These are phyloP conservation scores for Protomyces macrosporus DNA, from an alignment of 1,139 yeast genomes.

Conservation along the genomic window DNA sequence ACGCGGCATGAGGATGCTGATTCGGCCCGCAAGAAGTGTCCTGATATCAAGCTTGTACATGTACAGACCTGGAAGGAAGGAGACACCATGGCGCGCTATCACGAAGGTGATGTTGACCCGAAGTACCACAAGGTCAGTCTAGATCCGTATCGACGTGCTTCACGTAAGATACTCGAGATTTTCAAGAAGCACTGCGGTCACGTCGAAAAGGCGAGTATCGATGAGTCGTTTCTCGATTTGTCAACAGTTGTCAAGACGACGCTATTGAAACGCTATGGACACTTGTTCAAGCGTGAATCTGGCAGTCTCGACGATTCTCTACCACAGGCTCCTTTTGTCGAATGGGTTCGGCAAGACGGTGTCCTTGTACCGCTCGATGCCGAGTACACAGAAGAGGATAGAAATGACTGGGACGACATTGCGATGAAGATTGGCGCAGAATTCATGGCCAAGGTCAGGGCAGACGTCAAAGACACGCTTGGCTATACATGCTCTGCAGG, in stretches of 20 bases:
- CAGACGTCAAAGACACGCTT: constrained; percentile 49
- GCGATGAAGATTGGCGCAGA: constrained; percentile 61
- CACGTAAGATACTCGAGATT: constrained; percentile 67
- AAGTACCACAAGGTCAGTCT: constrained; percentile 72
- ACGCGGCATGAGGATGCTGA: constrained; percentile 67
- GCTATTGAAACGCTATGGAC: constrained; percentile 41
- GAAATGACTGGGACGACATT: constrained; percentile 80
- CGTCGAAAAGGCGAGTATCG: constrained; percentile 92
- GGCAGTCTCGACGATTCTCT: constrained; percentile 10
- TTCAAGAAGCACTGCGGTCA: constrained; percentile 53
- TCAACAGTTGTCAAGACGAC: constrained; percentile 51
- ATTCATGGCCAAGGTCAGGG: constrained; percentile 52
- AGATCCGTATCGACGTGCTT: constrained; percentile 86
- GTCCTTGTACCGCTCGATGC: constrained; percentile 31
- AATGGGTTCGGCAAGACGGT: constrained; percentile 35
- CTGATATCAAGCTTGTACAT: constrained; percentile 69
- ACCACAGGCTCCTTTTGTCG: constrained; percentile 32
- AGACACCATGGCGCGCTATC: constrained; percentile 74
- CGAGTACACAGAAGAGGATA: constrained; percentile 32
- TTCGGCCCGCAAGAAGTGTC: constrained; percentile 69
- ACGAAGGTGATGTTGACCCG: constrained; percentile 40
- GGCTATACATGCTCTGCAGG: constrained; percentile 93
- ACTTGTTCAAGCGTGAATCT: constrained; percentile 32
- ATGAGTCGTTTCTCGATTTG: constrained; percentile 81
- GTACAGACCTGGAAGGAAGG: constrained; percentile 93